Percentiles rank a stretch among this genome's conserved stretches.
These are phyloP conservation scores for Testicularia cyperi DNA, from an alignment of 1,284 basidiomycete species.

Conservation along the genomic window DNA sequence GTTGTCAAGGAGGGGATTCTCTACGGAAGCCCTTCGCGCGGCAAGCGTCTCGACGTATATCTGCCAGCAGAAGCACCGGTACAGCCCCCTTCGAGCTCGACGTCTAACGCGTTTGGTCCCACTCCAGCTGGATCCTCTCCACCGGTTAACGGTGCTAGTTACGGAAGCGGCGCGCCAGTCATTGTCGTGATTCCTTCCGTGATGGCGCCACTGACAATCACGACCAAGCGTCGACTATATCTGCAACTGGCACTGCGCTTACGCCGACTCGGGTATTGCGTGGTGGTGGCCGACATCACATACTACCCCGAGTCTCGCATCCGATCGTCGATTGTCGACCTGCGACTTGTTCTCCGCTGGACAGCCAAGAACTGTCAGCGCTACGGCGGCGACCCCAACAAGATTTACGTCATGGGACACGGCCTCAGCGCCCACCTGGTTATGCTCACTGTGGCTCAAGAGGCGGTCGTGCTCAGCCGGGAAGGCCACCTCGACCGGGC, in stretches of 20 bases:
- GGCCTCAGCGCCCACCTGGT: conserved; percentile 60
- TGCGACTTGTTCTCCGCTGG: conserved; percentile 60
- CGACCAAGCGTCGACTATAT: conserved; percentile 43
- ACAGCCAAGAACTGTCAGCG: conserved; percentile 49
- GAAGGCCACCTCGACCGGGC: conserved; percentile 35
- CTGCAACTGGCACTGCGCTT: conserved; percentile 59
- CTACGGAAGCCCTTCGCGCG: conserved; percentile 43
- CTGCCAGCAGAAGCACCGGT: conserved; percentile 29
- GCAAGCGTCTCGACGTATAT: conserved; percentile 55
- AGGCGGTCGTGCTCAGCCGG: conserved; percentile 58
- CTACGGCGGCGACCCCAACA: conserved; percentile 59
- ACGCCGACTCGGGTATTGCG: conserved; percentile 59
- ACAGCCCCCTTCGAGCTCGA: background rate
- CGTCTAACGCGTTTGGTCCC: background rate
- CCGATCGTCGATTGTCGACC: conserved; percentile 55
- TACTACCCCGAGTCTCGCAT: conserved; percentile 58
- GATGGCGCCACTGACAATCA: conserved; percentile 45
- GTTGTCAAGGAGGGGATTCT: conserved; percentile 55
- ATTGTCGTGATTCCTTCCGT: conserved; percentile 59
- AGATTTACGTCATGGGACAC: conserved; percentile 60
- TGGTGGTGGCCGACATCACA: conserved; percentile 60
- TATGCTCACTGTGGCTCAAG: conserved; percentile 60
- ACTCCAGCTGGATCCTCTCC: background rate
- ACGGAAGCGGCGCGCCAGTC: conserved; percentile 54
- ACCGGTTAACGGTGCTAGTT: too few species aligned